Evolutionary conservation across 805 yeast genomes (phyloP).

Genomic region (Middelhovenomyces tepae): DNA sequence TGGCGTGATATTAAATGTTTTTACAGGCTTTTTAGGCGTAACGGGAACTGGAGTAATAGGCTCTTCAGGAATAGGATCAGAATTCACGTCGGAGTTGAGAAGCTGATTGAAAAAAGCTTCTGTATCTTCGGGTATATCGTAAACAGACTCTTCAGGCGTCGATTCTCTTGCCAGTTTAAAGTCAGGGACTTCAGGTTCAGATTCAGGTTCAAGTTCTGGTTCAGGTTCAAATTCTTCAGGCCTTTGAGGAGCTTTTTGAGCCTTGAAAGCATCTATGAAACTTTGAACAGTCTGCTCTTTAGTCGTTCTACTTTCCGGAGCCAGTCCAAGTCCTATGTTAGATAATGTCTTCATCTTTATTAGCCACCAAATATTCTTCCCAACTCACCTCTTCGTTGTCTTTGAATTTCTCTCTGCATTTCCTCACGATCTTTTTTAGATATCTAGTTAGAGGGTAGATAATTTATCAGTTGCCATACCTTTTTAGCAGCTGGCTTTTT

Average conservation of each 20-base stretch:
- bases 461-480: not conserved
- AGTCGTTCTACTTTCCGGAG: constrained; percentile 16
- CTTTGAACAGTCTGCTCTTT: constrained; percentile 10
- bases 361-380: no score
- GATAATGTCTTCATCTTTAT: no score
- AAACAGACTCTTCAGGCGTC: constrained; percentile 1
- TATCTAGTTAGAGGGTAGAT: constrained; percentile 5
- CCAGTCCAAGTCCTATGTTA: constrained; percentile 18
- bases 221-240: not conserved
- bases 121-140: constrained; percentile 1
- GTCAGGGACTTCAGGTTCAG: no score
- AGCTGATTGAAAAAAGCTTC: no score
- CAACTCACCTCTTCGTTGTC: no score
- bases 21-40: not conserved
- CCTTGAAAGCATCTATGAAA: constrained; percentile 11
- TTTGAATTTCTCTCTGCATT: constrained; percentile 14
- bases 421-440: constrained; percentile 18
- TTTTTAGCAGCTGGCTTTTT: not conserved
- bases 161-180: no score
- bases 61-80: constrained; percentile 1
- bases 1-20: constrained; percentile 6
- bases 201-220: not conserved
- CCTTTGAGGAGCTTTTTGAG: not conserved
- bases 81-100: constrained; percentile 2
- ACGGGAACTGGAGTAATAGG: constrained; percentile 1